Evolutionary conservation across 306 rosid genomes (phyloP), one percentile per base, ranked within the genome.

Genomic region (Medicago lupulina): DNA sequence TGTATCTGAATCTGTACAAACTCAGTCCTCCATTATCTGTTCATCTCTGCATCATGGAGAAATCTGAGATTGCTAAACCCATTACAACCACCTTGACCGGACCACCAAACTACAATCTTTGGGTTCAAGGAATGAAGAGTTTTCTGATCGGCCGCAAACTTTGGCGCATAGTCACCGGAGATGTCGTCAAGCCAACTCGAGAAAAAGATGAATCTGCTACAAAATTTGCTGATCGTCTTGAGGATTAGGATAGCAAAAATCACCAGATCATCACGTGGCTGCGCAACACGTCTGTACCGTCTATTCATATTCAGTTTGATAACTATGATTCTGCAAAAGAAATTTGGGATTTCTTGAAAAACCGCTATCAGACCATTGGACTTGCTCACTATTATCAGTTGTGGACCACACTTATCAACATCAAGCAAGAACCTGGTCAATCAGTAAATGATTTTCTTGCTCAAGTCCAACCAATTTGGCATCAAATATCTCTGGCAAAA

Each of bases 381-480:
- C 18, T 60, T 25, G 63, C 75, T 28, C 75, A 70, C 17, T 70
- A 28, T 9, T 70, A 70, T 18, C 34, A 70, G 8, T 51, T 70
- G 21, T 70, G 49, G 51, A 46, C 51, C 16, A 46, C 51, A 46
- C n/a, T 46, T 46, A 6, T 3, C 51, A 46, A 46, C 13, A 46
- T 5, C 16, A 46, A 46, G 51, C 51, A 12, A 12, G 16, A 12
- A 46, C 7, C 51, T 46, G 61, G 47, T 41, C 47, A 41, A 41
- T 41, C 18, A 49, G 17, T 49, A 9, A 49, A 49, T 15, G 18
- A 15, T 15, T 49, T 43, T 49, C 18, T 49, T 49, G 54, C 54
- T 49, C 3, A 15, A 15, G 54, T 15, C 54, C 15, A 49, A 49
- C 54, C 54, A 49, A 49, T 15, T 49, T 49, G 54, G 54, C 8